Evolutionary conservation across 2,329 filamentous ascomycete genomes (phyloP), one percentile per base, ranked within the genome.

Genomic region (Nakataea oryzae): DNA sequence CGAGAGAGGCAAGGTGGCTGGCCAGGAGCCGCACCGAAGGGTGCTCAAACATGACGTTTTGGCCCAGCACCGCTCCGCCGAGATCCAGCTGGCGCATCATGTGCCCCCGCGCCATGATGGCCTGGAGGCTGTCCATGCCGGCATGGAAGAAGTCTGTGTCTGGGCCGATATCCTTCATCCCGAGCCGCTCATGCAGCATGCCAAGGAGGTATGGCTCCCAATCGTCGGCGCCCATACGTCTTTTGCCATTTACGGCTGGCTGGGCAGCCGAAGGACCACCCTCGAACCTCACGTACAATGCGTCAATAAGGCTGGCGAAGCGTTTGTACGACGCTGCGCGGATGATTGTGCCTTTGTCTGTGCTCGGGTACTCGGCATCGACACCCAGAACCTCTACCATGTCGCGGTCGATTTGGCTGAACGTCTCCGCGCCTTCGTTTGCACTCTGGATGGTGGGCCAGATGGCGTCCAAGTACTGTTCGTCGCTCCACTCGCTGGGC

Each of bases 1-100:
- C 70, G 5, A 84, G 68, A 0, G 74, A 69, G 56, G 75, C 68
- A 0, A 86, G 69, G 63, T 80, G 74, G 1, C 67, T 68, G 4
- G 80, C 75, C 24, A 86, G 70, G 32, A 72, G 72, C 14, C 70
- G 67, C 41, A 84, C 71, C 3, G 78, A 82, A 0, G 79, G 80
- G 41, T 80, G 75, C 54, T 88, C 84, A 59, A 85, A 88, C 0
- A 86, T 76, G 0, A 87, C 75, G 59, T 86, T 87, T 58, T 82
- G 78, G 0, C 78, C 76, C 0, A 86, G 69, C 12, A 73, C 70
- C 17, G 76, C 72, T 0, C 78, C 77, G 1, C 76, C 74, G 1
- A 84, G 66, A 29, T 84, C 76, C 2, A 87, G 68, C 0, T 78
- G 74, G 14, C 78, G 77, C 61, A 82, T 71, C 30, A 88, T 79